Evolutionary conservation across 1,284 basidiomycete species (phyloP).

Genomic region (Earliella scabrosa): DNA sequence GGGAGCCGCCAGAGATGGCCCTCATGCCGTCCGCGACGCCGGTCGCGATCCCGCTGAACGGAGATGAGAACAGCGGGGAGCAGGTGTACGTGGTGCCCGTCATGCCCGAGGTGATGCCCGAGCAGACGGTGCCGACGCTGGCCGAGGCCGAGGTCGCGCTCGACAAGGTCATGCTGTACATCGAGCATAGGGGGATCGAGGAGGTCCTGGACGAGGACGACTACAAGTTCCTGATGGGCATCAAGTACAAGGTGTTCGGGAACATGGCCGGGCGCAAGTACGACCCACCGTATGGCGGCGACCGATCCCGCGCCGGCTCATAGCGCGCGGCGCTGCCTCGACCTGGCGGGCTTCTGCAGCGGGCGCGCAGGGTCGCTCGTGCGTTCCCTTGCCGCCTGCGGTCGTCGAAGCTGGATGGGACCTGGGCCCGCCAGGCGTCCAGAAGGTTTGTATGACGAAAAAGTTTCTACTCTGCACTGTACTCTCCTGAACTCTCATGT

Average conservation of each 20-base stretch:
- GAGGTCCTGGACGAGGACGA: constrained; percentile 13
- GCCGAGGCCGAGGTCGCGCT: constrained; percentile 19
- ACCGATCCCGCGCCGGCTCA: not conserved
- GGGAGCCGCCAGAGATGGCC: not conserved
- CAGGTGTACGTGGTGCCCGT: constrained; percentile 15
- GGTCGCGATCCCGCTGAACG: constrained; percentile 7
- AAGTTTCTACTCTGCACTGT: constrained; percentile 27
- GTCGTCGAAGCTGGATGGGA: not conserved
- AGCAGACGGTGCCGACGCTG: not conserved
- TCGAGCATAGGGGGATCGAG: constrained; percentile 13
- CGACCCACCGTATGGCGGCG: constrained; percentile 7
- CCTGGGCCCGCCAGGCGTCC: not conserved
- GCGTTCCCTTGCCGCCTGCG: not conserved
- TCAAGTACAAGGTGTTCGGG: constrained; percentile 21
- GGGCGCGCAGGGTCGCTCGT: not conserved
- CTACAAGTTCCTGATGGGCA: constrained; percentile 9
- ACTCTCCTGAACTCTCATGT: constrained; percentile 27
- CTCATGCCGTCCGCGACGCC: constrained; percentile 7
- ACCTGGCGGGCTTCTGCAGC: not conserved
- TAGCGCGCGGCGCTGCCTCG: not conserved
- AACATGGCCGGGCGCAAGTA: constrained; percentile 12
- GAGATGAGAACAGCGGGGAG: constrained; percentile 4
- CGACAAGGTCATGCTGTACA: constrained; percentile 19
- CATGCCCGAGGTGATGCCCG: constrained; percentile 14
- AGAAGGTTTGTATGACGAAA: constrained; percentile 30